Base-by-base conservation (phyloP, 78 protist species). In the Anaeramoeba flamelloides region DNA sequence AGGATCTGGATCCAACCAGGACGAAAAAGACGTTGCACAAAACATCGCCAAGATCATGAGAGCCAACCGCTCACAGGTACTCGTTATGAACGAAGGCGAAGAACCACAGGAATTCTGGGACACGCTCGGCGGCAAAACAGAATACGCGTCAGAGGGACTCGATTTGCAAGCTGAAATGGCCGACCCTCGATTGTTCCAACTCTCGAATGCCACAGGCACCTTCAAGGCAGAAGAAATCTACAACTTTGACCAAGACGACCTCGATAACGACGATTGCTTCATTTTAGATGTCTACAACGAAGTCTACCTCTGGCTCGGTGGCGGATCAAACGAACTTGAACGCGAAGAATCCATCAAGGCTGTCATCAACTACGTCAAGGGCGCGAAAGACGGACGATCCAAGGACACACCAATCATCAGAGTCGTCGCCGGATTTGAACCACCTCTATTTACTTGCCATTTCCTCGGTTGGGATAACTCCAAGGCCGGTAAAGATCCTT, bases 141-240 rank as follows among this genome's bases (percentile, higher is more conserved):
- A 82, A 77, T 81, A 82, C 1, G 74, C 76, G 36, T 8, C 1
- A 38, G 38, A 1, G 12, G 32, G 1, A 1, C n/a, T n/a, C n/a
- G n/a, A n/a, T n/a, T n/a, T n/a, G n/a, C n/a, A 79, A 41, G 82
- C 76, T 34, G 77, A 31, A 8, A 12, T 79, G 80, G 82, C 74
- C 36, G 81, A 78, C 78, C 86, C 89, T 26, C 85, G 89, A 3
- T 81, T 87, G 33, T 87, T 87, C 86, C 87, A 83, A n/a, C 77
- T 82, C 82, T 74, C 84, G 33, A 74, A 87, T 80, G 77, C 77
- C 40, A 22, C 33, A 17, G 89, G 89, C 53, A 36, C 1, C 33
- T 87, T 81, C 22, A 1, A 36, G 30, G 84, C 78, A 37, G 81
- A 80, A 79, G n/a, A n/a, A n/a, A 22, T 82, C 1, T 0, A 1